Evolutionary conservation across 768 basidiomycete species (phyloP), one percentile per base, ranked within the genome.

Genomic region (Boletus tylopilopsis): DNA sequence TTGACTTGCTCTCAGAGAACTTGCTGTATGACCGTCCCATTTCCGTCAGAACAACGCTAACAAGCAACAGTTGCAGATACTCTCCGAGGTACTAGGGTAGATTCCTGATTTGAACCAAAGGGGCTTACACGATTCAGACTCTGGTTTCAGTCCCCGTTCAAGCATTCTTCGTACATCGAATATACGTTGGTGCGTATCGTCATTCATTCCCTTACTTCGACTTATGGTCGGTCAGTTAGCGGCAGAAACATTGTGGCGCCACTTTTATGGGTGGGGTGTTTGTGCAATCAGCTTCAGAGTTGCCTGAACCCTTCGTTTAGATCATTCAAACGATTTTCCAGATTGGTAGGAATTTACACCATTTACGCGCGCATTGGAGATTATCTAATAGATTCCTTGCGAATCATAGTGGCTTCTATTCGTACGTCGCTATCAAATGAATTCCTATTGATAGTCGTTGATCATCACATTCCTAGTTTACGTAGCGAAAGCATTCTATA

Each of bases 241-340:
- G 39, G 42, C 3, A 54, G 24, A 25, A 50, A 45, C 10, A 24
- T 54, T 2, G 9, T 48, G 1, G 22, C 6, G 0, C 57, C 57
- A 8, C 1, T 54, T 6, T 5, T 58, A 38, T 49, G 51, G 56
- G 55, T 58, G 32, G 9, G 57, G 11, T 12, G 4, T 24, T 19
- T 32, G 15, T 36, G 1, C 3, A 22, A 2, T 0, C 5, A 36
- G 22, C 16, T 21, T 3, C 9, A 23, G 9, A 38, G 15, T 23
- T 3, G 7, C 5, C 8, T 9, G 8, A 43, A 21, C 1, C 8
- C 4, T n/a, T 2, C 7, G 13, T 35, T 6, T 22, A 58, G 57
- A 5, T 8, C 38, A 18, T 44, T 9, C 23, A 25, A 21, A 42
- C 23, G 18, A 22, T 45, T 2, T 42, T 18, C 18, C 56, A 55